Conservation (phyloP, 352 stramenopile species). For the Globisporangium spinosum region DNA sequence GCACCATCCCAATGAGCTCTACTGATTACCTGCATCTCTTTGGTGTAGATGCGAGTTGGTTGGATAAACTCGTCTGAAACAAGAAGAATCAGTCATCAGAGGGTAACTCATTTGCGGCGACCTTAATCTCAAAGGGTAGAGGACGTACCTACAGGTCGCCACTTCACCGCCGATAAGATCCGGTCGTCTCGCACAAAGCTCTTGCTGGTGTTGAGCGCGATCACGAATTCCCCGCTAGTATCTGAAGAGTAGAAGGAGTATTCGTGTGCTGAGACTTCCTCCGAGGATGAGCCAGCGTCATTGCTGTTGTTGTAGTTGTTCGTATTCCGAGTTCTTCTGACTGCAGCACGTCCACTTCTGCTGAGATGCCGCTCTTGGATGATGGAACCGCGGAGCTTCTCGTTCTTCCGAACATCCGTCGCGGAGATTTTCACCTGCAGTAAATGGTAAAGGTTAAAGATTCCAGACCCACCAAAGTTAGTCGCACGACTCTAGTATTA, state of each 20-base stretch:
- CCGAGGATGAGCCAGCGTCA: constrained; percentile 9
- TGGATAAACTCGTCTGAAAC: constrained; percentile 10
- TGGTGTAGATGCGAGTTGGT: constrained; percentile 16
- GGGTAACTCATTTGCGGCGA: background rate
- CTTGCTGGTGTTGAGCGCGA: constrained; percentile 2
- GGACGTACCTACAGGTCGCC: constrained; percentile 18
- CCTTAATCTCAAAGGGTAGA: background rate
- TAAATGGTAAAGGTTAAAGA: background rate
- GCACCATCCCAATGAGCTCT: background rate
- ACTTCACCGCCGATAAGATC: constrained; percentile 1
- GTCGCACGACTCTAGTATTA: background rate
- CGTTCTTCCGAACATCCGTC: constrained; percentile 23
- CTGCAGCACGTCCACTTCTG: constrained; percentile 10
- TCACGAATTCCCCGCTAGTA: background rate
- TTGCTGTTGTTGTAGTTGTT: background rate
- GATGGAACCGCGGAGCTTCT: constrained; percentile 30
- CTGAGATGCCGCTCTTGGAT: constrained; percentile 28
- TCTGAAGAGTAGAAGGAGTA: constrained; percentile 9
- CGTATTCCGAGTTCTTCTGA: background rate
- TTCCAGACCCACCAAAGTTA: background rate
- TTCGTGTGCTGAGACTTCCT: constrained; percentile 9
- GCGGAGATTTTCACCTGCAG: constrained; percentile 32
- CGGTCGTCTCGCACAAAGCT: constrained; percentile 21
- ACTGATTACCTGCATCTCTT: constrained; percentile 14
- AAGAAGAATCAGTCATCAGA: background rate